These are phyloP conservation scores for Musa acuminata DNA, from an alignment of 176 grass and related monocot species.

Conservation along the genomic window DNA sequence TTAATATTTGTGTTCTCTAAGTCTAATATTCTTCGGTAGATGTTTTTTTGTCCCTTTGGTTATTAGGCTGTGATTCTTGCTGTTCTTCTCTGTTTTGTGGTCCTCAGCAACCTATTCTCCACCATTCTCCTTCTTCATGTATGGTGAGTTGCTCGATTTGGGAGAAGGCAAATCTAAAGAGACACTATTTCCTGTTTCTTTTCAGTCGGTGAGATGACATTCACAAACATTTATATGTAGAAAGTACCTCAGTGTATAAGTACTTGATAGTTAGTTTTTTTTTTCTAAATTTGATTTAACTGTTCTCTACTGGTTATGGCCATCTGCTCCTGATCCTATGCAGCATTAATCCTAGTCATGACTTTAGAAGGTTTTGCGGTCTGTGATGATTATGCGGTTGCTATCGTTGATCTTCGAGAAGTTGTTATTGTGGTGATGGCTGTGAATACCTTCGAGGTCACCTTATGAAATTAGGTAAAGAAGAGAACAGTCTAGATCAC, in stretches of 20 bases:
- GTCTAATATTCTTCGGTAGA: background rate
- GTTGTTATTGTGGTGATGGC: conserved; percentile 23
- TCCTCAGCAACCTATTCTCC: background rate
- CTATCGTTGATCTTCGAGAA: conserved; percentile 42
- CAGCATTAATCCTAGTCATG: no score
- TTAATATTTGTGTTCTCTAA: background rate
- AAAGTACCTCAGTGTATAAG: conserved; percentile 51
- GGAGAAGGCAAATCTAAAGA: background rate
- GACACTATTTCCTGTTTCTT: background rate
- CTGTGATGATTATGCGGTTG: conserved; percentile 35
- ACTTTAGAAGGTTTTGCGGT: no score
- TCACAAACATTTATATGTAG: conserved; percentile 52
- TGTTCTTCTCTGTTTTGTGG: background rate
- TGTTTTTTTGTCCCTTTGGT: background rate
- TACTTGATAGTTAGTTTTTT: conserved; percentile 15
- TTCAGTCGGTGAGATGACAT: conserved; percentile 52
- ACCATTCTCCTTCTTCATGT: no score
- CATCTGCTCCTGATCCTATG: no score
- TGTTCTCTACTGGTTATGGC: no score
- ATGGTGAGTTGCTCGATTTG: background rate
- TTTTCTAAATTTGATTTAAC: no score
- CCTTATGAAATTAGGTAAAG: no score
- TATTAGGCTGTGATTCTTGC: background rate
- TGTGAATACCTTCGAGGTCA: conserved; percentile 43
- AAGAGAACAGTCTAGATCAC: no score